Base-by-base conservation (phyloP, 768 basidiomycete genomes). In the Galerina sulciceps region DNA sequence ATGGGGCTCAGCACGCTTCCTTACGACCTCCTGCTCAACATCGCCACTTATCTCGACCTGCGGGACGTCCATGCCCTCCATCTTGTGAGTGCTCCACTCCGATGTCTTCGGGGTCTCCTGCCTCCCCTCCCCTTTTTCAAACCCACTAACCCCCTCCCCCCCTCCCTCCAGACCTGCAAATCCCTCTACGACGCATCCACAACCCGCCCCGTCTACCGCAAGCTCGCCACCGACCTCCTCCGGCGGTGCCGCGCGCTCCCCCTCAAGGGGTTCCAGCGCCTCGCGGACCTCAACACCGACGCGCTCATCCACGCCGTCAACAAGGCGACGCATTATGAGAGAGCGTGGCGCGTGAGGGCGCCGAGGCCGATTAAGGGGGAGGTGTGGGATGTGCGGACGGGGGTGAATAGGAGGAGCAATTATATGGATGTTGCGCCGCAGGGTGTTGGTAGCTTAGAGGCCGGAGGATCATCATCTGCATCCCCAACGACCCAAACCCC, bases 1-100 rank as follows among this genome's bases (percentile, higher is more conserved):
- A 69, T 74, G 66, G 71, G 72, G n/a, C 69, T 79, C 41, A 71
- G 72, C 59, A 76, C 74, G 4, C 75, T 91, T 17, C 89, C 89
- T 0, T 89, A 89, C 71, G 89, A 91, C 75, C 75, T 90, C 17
- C 69, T 91, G 43, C 79, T 90, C 55, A 86, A 87, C 74, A 83
- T 91, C 69, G 82, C 86, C 4, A 79, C 78, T 42, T 83, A 85
- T 72, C 80, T 90, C 34, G 79, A 86, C 62, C 73, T 87, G 64
- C 73, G 72, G 45, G 89, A 90, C 71, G 77, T 90, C 17, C 81
- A 85, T 68, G 71, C 80, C 46, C 70, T 90, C 8, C 87, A 89
- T 67, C 67, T 81, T 55, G 89, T 90, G 71, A 79, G 87, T 75
- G 6, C 17, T 44, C 51, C 37, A 31, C 26, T 49, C 31, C 17